phyloP scores from a whole-genome alignment of 2,329 filamentous ascomycete species.

The Ophiostoma piceae region DNA sequence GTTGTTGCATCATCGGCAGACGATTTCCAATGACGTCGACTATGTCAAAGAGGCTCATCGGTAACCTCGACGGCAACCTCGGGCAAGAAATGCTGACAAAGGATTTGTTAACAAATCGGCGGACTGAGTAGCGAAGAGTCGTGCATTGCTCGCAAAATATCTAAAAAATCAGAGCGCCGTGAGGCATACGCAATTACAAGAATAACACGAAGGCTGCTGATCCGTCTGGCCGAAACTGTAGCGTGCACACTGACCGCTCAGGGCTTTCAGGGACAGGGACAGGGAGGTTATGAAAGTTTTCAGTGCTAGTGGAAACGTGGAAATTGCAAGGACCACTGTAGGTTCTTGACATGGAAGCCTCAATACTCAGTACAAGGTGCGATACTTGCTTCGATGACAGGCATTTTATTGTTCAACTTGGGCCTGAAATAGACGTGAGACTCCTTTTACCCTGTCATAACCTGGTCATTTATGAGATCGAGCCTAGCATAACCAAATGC shows the following conservation, averaged over 20 bases:
- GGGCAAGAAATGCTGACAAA: neutral
- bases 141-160: neutral
- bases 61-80: neutral
- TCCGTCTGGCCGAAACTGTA: slow-evolving; percentile 8
- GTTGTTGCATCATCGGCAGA: neutral
- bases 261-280: neutral
- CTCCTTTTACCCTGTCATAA: neutral
- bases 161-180: neutral
- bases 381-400: neutral
- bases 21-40: neutral
- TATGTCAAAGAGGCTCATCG: neutral
- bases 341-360: neutral
- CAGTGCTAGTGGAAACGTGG: neutral
- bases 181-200: neutral
- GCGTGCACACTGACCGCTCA: neutral
- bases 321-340: slow-evolving; percentile 8
- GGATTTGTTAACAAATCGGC: neutral
- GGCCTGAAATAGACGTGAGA: neutral
- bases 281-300: neutral
- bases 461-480: neutral
- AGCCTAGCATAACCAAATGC: neutral
- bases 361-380: neutral
- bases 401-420: neutral
- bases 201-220: neutral
- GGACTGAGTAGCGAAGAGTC: too few relatives aligned